A percentile compares a stretch with the other conserved stretches of the same genome.
Evolutionary conservation across 768 basidiomycete species (phyloP).

Genomic region (Boletus insuetus): DNA sequence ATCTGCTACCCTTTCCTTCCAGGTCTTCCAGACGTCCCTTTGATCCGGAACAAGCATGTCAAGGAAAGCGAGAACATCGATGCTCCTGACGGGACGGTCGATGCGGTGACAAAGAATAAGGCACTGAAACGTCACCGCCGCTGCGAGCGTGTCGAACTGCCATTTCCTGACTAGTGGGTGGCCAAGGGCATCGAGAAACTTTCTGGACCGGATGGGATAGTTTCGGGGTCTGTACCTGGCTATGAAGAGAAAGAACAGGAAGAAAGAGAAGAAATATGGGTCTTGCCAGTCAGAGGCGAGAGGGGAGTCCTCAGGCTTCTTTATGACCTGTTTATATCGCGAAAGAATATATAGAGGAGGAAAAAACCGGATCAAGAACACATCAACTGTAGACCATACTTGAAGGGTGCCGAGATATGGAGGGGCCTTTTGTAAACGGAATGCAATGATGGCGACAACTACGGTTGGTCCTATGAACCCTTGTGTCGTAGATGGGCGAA

Average conservation of each 20-base stretch:
- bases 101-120: not conserved
- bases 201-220: not conserved
- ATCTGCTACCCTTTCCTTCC: constrained; percentile 2
- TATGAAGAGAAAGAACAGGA: not conserved
- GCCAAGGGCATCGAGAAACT: not conserved
- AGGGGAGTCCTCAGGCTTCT: not conserved
- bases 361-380: too few relatives aligned
- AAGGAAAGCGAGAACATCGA: not conserved
- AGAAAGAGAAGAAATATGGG: not conserved
- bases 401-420: too few relatives aligned
- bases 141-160: not conserved
- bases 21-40: not conserved
- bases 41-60: not conserved
- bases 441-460: too few relatives aligned
- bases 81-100: not conserved
- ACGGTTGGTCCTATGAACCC: too few relatives aligned
- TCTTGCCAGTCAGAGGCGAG: too few relatives aligned
- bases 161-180: not conserved
- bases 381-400: too few relatives aligned
- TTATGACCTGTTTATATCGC: not conserved
- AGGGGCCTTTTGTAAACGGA: too few relatives aligned
- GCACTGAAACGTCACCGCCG: not conserved
- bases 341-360: not conserved
- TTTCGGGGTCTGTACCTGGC: not conserved
- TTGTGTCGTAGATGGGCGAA: not conserved